A percentile compares a stretch with the other conserved stretches of the same genome.
phyloP scores from a whole-genome alignment of 805 yeast species.

The Candida boleticola region DNA sequence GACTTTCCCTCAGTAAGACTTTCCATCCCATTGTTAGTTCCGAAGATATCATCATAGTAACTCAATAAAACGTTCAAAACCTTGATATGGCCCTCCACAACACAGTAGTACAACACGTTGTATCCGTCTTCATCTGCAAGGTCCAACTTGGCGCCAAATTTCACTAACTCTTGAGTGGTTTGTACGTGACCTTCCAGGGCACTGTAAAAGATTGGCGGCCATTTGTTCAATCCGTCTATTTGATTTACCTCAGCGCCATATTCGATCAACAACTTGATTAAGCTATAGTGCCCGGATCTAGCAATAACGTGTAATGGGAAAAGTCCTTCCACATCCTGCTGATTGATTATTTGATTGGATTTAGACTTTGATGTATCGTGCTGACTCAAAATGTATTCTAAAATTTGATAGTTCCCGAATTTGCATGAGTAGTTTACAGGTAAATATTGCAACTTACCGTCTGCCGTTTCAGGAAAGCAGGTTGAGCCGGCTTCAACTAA shows the following conservation, averaged over 20 bases:
- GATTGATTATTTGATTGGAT: constrained; percentile 33
- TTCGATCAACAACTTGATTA: constrained; percentile 66
- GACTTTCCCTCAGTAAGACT: background rate
- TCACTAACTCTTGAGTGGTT: constrained; percentile 68
- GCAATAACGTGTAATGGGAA: constrained; percentile 88
- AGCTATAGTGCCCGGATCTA: constrained; percentile 69
- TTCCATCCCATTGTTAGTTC: constrained; percentile 1
- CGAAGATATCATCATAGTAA: constrained; percentile 21
- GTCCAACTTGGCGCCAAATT: constrained; percentile 66
- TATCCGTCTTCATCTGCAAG: constrained; percentile 76
- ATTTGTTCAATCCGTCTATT: constrained; percentile 79
- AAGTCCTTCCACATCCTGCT: constrained; percentile 82
- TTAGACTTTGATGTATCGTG: constrained; percentile 24
- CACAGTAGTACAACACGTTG: constrained; percentile 83
- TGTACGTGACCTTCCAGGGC: constrained; percentile 77
- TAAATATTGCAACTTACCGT: constrained; percentile 58
- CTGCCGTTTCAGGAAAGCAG: constrained; percentile 45
- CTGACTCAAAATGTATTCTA: constrained; percentile 55
- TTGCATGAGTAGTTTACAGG: constrained; percentile 88
- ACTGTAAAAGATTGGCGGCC: constrained; percentile 93
- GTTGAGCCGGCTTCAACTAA: constrained; percentile 34
- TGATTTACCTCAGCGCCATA: constrained; percentile 75
- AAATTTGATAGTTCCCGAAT: constrained; percentile 70
- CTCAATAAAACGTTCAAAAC: constrained; percentile 69
- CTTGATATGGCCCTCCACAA: constrained; percentile 90